Base-by-base conservation (phyloP, 768 basidiomycete genomes). In the Russula earlei region DNA sequence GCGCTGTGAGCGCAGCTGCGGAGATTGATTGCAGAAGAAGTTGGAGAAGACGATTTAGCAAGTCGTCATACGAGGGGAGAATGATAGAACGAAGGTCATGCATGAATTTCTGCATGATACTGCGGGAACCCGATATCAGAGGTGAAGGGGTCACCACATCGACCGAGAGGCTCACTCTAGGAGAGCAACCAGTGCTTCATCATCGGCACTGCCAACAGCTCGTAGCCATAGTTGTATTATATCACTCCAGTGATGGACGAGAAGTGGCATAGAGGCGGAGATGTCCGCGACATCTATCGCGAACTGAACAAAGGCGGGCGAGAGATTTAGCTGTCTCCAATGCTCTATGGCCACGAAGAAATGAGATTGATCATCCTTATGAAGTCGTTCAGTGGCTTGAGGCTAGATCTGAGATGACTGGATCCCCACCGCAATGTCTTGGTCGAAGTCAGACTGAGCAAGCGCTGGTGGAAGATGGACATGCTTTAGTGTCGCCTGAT, bases 1-100 rank as follows among this genome's bases (percentile, higher is more conserved):
- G 75, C 4, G 74, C 67, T 0, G 84, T 82, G 1, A 91, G 72
- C 1, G 81, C 75, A 1, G 75, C 68, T 0, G 84, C 75, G 9
- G 84, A 75, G 37, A 90, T 79, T 9, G 79, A 72, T 22, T 77
- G 77, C 0, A 76, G 74, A 17, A 91, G 72, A 19, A 85, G 74
- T 11, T 68, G 66, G 24, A 89, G 72, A 2, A 91, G 75, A 11
- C 72, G 73, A 27, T 73, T 65, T 12, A 90, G 70, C 1, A 91
- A 62, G 14, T 76, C 68, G 3, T 71, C 64, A 62, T 87, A 91
- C 4, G 76, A 71, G 0, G 87, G 85, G 0, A 77, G 73, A 17
- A 92, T 69, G 0, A 87, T 88, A 8, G 80, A 81, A n/a, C 88
- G 85, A 25, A 92, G 76, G 68, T 92, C 90, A 58, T 90, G 83